Evolutionary conservation across 306 rosid genomes (phyloP).

Genomic region (Carpinus fangiana): DNA sequence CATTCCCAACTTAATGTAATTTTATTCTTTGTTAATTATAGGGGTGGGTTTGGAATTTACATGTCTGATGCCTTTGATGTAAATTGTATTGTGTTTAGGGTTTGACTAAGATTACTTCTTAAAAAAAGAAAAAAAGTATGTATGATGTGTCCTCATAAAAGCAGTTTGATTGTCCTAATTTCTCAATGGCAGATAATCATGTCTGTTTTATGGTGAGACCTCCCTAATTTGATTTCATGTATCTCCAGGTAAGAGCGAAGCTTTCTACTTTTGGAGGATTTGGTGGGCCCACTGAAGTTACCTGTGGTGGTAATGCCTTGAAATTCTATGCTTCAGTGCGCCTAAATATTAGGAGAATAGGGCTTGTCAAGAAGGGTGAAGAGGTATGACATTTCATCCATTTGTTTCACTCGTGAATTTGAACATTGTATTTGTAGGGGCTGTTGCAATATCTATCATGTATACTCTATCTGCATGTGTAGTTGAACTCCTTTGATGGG

Average conservation of each 20-base stretch:
- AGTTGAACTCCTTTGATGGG: background rate
- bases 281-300: slow-evolving; percentile 82
- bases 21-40: background rate
- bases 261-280: slow-evolving; percentile 88
- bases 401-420: background rate
- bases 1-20: background rate
- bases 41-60: background rate
- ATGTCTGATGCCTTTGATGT: background rate
- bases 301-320: slow-evolving; percentile 93
- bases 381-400: slow-evolving; percentile 48
- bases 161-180: background rate
- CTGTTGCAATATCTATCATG: background rate
- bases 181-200: background rate
- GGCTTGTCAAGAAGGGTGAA: slow-evolving; percentile 79
- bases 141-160: background rate
- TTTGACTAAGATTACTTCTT: slow-evolving; percentile 1
- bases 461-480: background rate
- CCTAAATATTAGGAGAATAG: slow-evolving; percentile 68
- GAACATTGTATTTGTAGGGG: background rate
- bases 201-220: background rate
- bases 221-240: slow-evolving; percentile 8
- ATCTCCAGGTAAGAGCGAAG: slow-evolving; percentile 76
- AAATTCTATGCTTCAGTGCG: slow-evolving; percentile 94
- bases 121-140: background rate
- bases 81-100: background rate